Base-by-base conservation (phyloP, 2,329 filamentous ascomycete species). In the Chaetomium olivaceum region DNA sequence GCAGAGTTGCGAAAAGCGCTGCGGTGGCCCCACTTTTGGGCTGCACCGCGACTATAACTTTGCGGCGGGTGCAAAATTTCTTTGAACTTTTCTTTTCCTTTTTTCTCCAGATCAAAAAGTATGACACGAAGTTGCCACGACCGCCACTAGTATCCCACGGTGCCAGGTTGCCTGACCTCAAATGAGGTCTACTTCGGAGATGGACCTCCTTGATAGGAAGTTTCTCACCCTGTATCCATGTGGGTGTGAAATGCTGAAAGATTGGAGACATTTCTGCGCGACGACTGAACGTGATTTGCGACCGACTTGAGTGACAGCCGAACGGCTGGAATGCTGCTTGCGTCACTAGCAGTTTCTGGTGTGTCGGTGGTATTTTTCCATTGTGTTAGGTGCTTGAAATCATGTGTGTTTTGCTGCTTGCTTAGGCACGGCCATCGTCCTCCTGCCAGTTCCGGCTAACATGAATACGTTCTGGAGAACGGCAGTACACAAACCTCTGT, bases 141-240 rank as follows among this genome's bases (percentile, higher is more conserved):
- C 85, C 84, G 79, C 83, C 84, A 86, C 80, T 79, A 80, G 82
- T 63, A 71, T 73, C 74, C 79, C 75, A 87, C 85, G 84, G 84
- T 86, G 85, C 83, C 78, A 83, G 75, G 85, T 87, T 87, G 85
- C 85, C 85, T 76, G 74, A 83, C 83, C 82, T 79, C 78, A 64
- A 61, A 67, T 69, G 80, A 80, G 81, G 81, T 81, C 76, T 81
- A 65, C 76, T 86, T 83, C 84, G 84, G 79, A 87, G 83, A 87
- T 76, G 69, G 80, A 83, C 77, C 78, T 72, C 84, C 84, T 83
- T 83, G 83, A 85, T 87, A 87, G 85, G 85, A 87, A 87, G 83
- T 86, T 81, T 86, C 76, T 77, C 82, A 81, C 76, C 77, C 75
- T 76, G 77, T 73, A 71, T 73, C 69, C 76, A 31, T 73, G 78